Evolutionary conservation across 2,329 filamentous ascomycete genomes (phyloP).

Genomic region (Pseudopithomyces chartarum): DNA sequence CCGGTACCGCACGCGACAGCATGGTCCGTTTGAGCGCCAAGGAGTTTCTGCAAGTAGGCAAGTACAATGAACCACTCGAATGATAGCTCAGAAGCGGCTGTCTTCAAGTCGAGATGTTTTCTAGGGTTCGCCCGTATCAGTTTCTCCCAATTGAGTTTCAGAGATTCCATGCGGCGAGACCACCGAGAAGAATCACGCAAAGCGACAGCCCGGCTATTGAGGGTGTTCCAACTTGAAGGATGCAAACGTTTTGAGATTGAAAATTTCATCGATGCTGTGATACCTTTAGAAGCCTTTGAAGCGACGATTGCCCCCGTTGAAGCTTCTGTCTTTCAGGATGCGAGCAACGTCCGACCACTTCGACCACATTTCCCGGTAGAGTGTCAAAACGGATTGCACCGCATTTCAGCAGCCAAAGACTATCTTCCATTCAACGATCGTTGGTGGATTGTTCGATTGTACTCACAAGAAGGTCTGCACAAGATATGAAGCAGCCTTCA

Average conservation of each 20-base stretch:
- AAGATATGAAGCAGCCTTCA: neutral
- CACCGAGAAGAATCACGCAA: slow-evolving; percentile 10
- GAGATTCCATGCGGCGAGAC: neutral
- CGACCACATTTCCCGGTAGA: slow-evolving; percentile 1
- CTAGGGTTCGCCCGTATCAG: slow-evolving; percentile 12
- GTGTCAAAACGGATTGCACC: slow-evolving; percentile 17
- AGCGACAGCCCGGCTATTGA: neutral
- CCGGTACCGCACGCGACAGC: too few relatives aligned
- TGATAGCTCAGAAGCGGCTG: neutral
- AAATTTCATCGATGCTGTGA: slow-evolving; percentile 15
- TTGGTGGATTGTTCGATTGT: slow-evolving; percentile 19
- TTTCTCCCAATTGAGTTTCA: slow-evolving; percentile 9
- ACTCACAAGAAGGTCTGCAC: slow-evolving; percentile 4
- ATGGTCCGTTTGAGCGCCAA: too few relatives aligned
- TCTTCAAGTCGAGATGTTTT: neutral
- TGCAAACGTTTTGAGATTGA: slow-evolving; percentile 13
- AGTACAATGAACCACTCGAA: neutral
- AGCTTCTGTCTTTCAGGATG: neutral
- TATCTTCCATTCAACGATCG: slow-evolving; percentile 16
- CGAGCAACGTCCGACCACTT: neutral
- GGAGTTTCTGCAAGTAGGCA: too few relatives aligned
- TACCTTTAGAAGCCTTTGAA: slow-evolving; percentile 5
- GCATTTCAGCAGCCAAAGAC: slow-evolving; percentile 11
- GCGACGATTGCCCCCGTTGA: neutral
- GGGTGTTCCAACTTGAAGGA: slow-evolving; percentile 13